Evolutionary conservation across 306 rosid species (phyloP).

Genomic region (Betula pendula): DNA sequence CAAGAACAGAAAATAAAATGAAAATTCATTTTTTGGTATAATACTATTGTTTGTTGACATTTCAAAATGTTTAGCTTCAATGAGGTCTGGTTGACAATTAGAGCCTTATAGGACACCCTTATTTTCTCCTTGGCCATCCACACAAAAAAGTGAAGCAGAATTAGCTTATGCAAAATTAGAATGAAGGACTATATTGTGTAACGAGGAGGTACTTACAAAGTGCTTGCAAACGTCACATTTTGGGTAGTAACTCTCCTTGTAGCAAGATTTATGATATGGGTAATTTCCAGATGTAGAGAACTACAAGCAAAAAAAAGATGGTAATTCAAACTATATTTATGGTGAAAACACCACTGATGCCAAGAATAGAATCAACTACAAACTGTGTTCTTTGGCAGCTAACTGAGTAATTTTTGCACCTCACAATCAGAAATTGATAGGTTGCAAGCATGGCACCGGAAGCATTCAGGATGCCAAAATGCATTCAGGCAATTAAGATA

Average conservation of each 20-base stretch:
- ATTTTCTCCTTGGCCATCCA: conserved; percentile 5
- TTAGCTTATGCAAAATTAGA: conserved; percentile 19
- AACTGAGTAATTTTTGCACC: conserved; percentile 41
- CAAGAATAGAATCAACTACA: conserved; percentile 15
- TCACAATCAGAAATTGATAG: conserved; percentile 83
- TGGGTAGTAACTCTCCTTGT: conserved; percentile 94
- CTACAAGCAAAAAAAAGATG: conserved; percentile 37
- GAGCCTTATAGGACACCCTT: neutral
- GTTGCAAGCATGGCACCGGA: conserved; percentile 91
- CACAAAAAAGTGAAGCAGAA: conserved; percentile 11
- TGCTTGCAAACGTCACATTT: conserved; percentile 99
- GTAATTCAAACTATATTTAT: neutral
- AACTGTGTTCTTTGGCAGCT: conserved; percentile 17
- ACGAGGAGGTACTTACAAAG: conserved; percentile 62
- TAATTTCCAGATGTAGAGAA: conserved; percentile 87
- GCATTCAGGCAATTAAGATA: conserved; percentile 86
- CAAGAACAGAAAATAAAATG: neutral
- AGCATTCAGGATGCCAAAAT: conserved; percentile 99
- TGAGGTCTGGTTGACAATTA: neutral
- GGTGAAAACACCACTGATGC: conserved; percentile 6
- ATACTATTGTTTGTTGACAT: conserved; percentile 4
- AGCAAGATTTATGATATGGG: conserved; percentile 92
- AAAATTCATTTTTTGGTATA: conserved; percentile 3
- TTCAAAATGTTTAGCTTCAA: conserved; percentile 5
- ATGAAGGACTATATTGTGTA: conserved; percentile 11